A percentile compares a stretch with the other conserved stretches of the same genome.
phyloP scores from a whole-genome alignment of 1,139 yeast species.

The Yamadazyma membranifaciens region DNA sequence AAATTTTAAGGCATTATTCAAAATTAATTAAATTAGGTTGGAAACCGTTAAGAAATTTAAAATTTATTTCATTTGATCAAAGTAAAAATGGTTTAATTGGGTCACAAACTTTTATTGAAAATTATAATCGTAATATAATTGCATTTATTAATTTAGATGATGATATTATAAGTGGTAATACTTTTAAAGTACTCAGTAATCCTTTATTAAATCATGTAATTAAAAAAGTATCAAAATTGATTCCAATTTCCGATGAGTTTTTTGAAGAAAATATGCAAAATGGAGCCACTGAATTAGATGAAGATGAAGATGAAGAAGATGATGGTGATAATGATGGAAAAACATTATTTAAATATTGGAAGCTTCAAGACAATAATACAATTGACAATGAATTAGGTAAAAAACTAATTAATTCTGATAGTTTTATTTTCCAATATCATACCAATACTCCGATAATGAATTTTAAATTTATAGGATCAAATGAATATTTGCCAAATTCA shows the following conservation, averaged over 20 bases:
- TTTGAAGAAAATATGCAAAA: slow-evolving; percentile 5
- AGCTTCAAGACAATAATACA: slow-evolving; percentile 28
- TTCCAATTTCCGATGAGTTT: slow-evolving; percentile 33
- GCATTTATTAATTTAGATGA: slow-evolving; percentile 42
- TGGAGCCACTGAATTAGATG: slow-evolving; percentile 9
- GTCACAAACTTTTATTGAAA: slow-evolving; percentile 25
- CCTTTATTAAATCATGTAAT: slow-evolving; percentile 37
- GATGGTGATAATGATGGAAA: slow-evolving; percentile 24
- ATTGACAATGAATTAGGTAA: slow-evolving; percentile 35
- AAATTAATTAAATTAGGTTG: slow-evolving; percentile 36
- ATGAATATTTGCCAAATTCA: slow-evolving; percentile 39
- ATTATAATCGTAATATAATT: slow-evolving; percentile 28
- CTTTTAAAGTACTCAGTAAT: slow-evolving; percentile 36
- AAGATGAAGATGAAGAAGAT: slow-evolving; percentile 17
- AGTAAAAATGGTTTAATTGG: slow-evolving; percentile 36
- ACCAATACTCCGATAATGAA: slow-evolving; percentile 33
- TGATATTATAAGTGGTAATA: slow-evolving; percentile 40
- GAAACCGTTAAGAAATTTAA: slow-evolving; percentile 44
- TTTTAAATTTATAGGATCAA: slow-evolving; percentile 33
- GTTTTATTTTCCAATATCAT: slow-evolving; percentile 35
- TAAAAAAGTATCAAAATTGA: slow-evolving; percentile 28
- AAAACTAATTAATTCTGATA: slow-evolving; percentile 25
- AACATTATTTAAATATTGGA: slow-evolving; percentile 39
- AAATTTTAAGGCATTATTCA: slow-evolving; percentile 39
- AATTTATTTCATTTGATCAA: slow-evolving; percentile 47